Evolutionary conservation across 129 eudicot species (phyloP).

Genomic region (Flaveria linearis): DNA sequence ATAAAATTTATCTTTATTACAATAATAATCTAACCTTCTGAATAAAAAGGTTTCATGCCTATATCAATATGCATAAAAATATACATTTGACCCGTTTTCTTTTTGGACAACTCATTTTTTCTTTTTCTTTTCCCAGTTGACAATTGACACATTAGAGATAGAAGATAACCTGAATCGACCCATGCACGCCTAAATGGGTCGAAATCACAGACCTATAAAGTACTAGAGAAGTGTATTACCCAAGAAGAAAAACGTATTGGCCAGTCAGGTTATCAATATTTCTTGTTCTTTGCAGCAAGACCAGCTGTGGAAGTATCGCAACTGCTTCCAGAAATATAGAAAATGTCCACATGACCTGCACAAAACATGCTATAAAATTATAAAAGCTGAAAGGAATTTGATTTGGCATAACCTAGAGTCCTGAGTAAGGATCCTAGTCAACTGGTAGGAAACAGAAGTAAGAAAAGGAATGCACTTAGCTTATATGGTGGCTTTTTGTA

Average conservation of each 20-base stretch:
- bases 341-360: slow-evolving; percentile 88
- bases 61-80: no score
- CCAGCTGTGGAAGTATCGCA: slow-evolving; percentile 93
- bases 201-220: neutral
- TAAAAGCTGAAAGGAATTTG: neutral
- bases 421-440: neutral
- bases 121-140: no score
- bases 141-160: slow-evolving; percentile 3
- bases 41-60: no score
- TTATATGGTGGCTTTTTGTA: slow-evolving; percentile 7
- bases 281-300: slow-evolving; percentile 88
- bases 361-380: slow-evolving; percentile 5
- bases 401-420: slow-evolving; percentile 17
- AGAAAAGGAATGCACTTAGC: neutral
- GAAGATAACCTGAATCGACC: neutral
- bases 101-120: neutral
- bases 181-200: neutral
- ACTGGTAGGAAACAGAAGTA: neutral
- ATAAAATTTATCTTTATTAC: no score
- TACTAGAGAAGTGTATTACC: slow-evolving; percentile 45
- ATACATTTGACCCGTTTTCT: neutral
- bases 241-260: slow-evolving; percentile 84
- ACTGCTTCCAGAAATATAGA: slow-evolving; percentile 87
- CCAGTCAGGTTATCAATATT: slow-evolving; percentile 95
- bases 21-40: no score